These are phyloP conservation scores for Penicillium sp. DNA, from an alignment of 2,329 filamentous ascomycete species.

Conservation along the genomic window DNA sequence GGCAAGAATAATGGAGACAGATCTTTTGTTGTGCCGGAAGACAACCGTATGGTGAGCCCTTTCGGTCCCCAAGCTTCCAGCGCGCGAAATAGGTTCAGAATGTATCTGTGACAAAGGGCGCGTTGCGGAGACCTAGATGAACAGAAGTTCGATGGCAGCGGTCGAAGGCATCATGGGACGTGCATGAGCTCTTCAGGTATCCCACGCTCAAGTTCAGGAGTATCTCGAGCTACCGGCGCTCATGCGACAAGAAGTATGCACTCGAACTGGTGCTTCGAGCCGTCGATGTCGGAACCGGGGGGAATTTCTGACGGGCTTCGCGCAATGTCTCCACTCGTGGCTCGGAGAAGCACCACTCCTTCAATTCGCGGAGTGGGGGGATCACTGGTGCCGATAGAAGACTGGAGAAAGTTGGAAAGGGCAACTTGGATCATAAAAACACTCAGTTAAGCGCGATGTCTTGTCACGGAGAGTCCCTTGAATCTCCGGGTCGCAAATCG, in stretches of 20 bases:
- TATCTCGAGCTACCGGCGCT: background rate
- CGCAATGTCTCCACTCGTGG: slow-evolving; percentile 4
- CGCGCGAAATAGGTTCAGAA: slow-evolving; percentile 2
- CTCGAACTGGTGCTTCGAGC: background rate
- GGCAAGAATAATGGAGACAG: background rate
- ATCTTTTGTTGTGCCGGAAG: background rate
- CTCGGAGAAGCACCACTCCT: background rate
- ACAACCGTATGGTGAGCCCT: background rate
- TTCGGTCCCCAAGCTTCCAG: background rate
- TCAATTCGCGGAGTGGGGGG: background rate
- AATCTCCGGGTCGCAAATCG: slow-evolving; percentile 9
- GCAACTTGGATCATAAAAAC: slow-evolving; percentile 8
- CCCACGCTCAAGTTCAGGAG: background rate
- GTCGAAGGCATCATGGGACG: slow-evolving; percentile 24
- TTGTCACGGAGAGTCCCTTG: slow-evolving; percentile 9
- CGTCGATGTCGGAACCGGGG: slow-evolving; percentile 1
- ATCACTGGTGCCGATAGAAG: too few relatives aligned
- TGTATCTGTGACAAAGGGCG: slow-evolving; percentile 16
- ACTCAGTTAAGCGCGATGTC: background rate
- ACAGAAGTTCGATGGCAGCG: slow-evolving; percentile 18
- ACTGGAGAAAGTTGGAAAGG: background rate
- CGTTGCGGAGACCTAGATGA: slow-evolving; percentile 19
- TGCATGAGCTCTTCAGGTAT: slow-evolving; percentile 4
- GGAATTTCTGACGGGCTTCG: slow-evolving; percentile 12
- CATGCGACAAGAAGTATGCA: background rate